Conservation (phyloP, 106 monocot genomes). For the Hemerocallis citrina region DNA sequence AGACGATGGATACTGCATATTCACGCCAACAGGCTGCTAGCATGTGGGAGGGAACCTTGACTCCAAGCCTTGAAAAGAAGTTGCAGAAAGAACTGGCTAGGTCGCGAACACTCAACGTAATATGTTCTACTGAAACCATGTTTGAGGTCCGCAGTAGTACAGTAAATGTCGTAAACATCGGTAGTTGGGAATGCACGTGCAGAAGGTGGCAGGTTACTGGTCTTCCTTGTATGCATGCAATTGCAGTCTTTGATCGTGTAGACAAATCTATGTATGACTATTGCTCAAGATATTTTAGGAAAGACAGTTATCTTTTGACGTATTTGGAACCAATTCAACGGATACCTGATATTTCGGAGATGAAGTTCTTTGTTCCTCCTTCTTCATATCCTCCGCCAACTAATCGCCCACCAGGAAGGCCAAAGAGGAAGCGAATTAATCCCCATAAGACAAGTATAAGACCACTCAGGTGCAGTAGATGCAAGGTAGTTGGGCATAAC, state of each 20-base stretch:
- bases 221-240: slow-evolving; percentile 68
- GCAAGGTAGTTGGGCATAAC: slow-evolving; percentile 84
- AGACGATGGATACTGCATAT: slow-evolving; percentile 70
- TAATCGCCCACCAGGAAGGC: slow-evolving; percentile 50
- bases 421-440: slow-evolving; percentile 53
- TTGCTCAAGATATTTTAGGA: slow-evolving; percentile 53
- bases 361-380: slow-evolving; percentile 37
- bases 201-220: slow-evolving; percentile 81
- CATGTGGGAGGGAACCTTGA: slow-evolving; percentile 44
- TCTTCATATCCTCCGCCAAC: slow-evolving; percentile 38
- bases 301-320: slow-evolving; percentile 40
- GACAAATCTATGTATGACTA: slow-evolving; percentile 50
- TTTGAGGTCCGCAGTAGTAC: slow-evolving; percentile 81
- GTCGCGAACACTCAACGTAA: slow-evolving; percentile 41
- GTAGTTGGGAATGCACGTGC: slow-evolving; percentile 72
- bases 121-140: slow-evolving; percentile 82
- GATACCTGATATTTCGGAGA: slow-evolving; percentile 52
- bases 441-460: slow-evolving; percentile 42
- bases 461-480: slow-evolving; percentile 61
- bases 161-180: slow-evolving; percentile 65
- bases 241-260: slow-evolving; percentile 53
- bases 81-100: slow-evolving; percentile 41
- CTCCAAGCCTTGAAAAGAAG: slow-evolving; percentile 47
- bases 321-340: slow-evolving; percentile 42
- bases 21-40: slow-evolving; percentile 46